A percentile compares a stretch with the other conserved stretches of the same genome.
Evolutionary conservation across 1,284 basidiomycete genomes (phyloP).

Genomic region (Moesziomyces parantarcticus): DNA sequence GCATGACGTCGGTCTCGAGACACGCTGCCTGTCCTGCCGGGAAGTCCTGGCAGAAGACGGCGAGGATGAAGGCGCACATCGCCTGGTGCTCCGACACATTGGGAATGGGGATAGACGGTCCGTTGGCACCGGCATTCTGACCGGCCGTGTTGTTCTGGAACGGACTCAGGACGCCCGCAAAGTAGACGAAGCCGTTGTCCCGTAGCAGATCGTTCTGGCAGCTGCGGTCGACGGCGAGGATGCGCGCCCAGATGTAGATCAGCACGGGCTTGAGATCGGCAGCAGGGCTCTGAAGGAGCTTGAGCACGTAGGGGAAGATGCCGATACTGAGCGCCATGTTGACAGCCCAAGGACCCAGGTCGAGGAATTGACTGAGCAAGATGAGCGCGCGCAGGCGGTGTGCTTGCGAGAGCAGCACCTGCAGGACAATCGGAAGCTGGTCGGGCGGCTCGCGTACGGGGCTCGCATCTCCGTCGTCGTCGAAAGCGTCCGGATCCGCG

Average conservation of each 20-base stretch:
- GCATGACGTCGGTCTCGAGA: constrained; percentile 85
- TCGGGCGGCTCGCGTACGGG: constrained; percentile 80
- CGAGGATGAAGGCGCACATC: constrained; percentile 97
- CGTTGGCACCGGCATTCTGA: constrained; percentile 25
- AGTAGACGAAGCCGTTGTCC: constrained; percentile 70
- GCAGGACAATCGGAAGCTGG: constrained; percentile 95
- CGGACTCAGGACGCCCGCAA: constrained; percentile 63
- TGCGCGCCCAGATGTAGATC: constrained; percentile 98
- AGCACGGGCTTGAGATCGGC: constrained; percentile 95
- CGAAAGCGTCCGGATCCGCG: constrained; percentile 59
- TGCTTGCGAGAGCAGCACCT: constrained; percentile 94
- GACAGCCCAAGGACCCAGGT: constrained; percentile 98
- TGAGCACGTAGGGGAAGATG: constrained; percentile 98
- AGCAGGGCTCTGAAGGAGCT: constrained; percentile 92
- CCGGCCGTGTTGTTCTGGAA: constrained; percentile 42
- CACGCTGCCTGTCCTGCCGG: constrained; percentile 87
- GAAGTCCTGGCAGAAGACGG: constrained; percentile 90
- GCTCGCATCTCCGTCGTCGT: constrained; percentile 73
- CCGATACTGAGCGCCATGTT: constrained; percentile 96
- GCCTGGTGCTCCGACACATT: constrained; percentile 96
- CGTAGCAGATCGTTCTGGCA: constrained; percentile 92
- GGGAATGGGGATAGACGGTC: constrained; percentile 74
- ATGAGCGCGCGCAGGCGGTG: constrained; percentile 95
- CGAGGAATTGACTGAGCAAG: constrained; percentile 95
- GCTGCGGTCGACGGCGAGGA: constrained; percentile 91